Evolutionary conservation across 2,329 filamentous ascomycete species (phyloP).

Genomic region (Bimuria novae-zelandiae): DNA sequence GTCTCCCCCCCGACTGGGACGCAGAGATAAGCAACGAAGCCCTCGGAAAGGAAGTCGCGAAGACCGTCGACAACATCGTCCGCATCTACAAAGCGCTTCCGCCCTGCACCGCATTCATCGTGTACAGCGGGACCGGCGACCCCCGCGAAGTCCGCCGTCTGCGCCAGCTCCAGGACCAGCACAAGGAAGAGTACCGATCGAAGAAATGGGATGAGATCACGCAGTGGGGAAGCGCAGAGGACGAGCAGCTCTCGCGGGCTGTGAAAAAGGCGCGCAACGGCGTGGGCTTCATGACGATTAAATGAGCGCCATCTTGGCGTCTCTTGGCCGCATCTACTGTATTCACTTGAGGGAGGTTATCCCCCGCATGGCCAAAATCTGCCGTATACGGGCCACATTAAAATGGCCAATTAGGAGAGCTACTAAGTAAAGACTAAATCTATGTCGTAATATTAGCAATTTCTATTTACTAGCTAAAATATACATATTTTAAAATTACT

Average conservation of each 20-base stretch:
- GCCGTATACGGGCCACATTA: no score
- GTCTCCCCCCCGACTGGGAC: constrained; percentile 22
- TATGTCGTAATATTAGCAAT: no score
- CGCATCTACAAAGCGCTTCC: constrained; percentile 61
- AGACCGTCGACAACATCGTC: constrained; percentile 57
- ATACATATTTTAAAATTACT: no score
- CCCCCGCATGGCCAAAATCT: no score
- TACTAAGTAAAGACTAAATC: no score
- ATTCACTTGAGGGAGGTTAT: no score
- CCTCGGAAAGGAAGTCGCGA: constrained; percentile 54
- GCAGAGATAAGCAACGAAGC: constrained; percentile 24
- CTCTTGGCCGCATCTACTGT: no score
- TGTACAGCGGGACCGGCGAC: constrained; percentile 68
- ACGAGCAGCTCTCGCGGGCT: constrained; percentile 62
- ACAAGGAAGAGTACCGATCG: constrained; percentile 61
- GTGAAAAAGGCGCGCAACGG: constrained; percentile 62
- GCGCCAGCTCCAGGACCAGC: constrained; percentile 60
- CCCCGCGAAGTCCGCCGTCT: constrained; percentile 61
- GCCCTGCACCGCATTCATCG: constrained; percentile 63
- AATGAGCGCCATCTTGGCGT: no score
- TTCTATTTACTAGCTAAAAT: no score
- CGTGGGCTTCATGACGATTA: constrained; percentile 63
- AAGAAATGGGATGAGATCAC: constrained; percentile 69
- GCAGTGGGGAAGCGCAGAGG: constrained; percentile 68
- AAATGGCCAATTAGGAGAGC: no score